Evolutionary conservation across 768 basidiomycete genomes (phyloP), one percentile per base, ranked within the genome.

Genomic region (Mycena epipterygia): DNA sequence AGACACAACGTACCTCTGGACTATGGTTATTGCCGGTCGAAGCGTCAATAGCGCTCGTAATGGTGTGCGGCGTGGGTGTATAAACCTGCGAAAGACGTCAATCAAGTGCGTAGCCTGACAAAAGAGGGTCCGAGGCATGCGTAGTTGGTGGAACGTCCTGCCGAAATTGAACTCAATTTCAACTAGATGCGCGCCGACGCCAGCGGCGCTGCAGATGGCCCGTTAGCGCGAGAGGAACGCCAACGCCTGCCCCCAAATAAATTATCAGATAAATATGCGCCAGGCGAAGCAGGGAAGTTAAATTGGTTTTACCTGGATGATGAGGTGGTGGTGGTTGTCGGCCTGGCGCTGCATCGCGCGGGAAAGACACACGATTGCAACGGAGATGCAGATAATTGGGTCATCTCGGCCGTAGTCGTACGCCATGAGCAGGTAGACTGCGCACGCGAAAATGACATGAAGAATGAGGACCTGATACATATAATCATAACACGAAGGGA

Each of bases 341-440:
- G 92, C 90, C 78, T 98, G 96, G 27, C 97, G 88, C 73, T 97
- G 95, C 93, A 96, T 96, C 0, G 96, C 93, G 42, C 97, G 87
- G 12, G 95, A 95, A 53, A 97, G 83, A 29, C 94, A 97, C 0
- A 94, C 91, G 52, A 96, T 90, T 0, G 92, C 95, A 14, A 98
- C 85, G 49, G 87, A 89, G 4, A 98, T 84, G 77, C 93, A 96
- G 29, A 97, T 85, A 81, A 97, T 84, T 0, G 96, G 95, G 79
- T 98, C 94, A 19, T 94, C 84, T n/a, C 0, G 90, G 92, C 68
- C 90, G 91, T 74, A 94, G 89, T 71, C n/a, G n/a, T n/a, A n/a
- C n/a, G n/a, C 96, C 95, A 79, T 95, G 95, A 0, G 95, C 95
- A 72, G 95, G 92, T 51, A 98, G n/a, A n/a, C n/a, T n/a, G n/a